Evolutionary conservation across 2,329 filamentous ascomycete genomes (phyloP).

Genomic region (Zymoseptoria brevis): DNA sequence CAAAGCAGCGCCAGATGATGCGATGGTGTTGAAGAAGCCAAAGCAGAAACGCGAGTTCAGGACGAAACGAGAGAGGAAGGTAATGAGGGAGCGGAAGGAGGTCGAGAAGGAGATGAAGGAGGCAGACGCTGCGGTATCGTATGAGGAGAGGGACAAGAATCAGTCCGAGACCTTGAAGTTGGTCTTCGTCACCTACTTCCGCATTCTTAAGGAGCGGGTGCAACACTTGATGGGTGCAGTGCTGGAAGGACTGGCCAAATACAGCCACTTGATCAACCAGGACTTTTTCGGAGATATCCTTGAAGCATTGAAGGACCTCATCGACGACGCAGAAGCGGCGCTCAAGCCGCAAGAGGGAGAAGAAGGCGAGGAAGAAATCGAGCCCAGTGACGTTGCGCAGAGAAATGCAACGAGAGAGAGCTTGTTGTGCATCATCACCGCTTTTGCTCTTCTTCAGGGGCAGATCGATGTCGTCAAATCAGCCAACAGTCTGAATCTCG

Average conservation of each 20-base stretch:
- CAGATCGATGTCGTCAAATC: conserved; percentile 79
- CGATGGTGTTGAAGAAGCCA: conserved; percentile 45
- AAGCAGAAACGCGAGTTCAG: conserved; percentile 77
- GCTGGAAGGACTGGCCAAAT: conserved; percentile 86
- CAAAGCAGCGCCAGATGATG: conserved; percentile 41
- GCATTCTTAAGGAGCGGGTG: conserved; percentile 75
- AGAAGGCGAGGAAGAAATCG: conserved; percentile 36
- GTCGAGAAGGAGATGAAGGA: conserved; percentile 90
- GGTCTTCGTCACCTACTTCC: conserved; percentile 92
- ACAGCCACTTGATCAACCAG: conserved; percentile 94
- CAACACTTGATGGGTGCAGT: conserved; percentile 93
- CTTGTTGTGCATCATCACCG: conserved; percentile 89
- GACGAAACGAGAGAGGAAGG: conserved; percentile 79
- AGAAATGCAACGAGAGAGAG: conserved; percentile 78
- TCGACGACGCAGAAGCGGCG: conserved; percentile 57
- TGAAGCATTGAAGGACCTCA: conserved; percentile 88
- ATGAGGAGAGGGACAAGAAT: conserved; percentile 88
- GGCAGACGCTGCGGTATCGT: conserved; percentile 81
- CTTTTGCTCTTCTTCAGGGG: conserved; percentile 89
- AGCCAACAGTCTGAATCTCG: conserved; percentile 71
- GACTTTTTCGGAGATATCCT: conserved; percentile 97
- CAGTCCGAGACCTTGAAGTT: conserved; percentile 93
- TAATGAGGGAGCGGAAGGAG: conserved; percentile 73
- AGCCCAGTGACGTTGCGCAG: conserved; percentile 36
- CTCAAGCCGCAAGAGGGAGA: conserved; percentile 38